Base-by-base conservation (phyloP, 805 yeast genomes). In the Monosporozyma siamensis region DNA sequence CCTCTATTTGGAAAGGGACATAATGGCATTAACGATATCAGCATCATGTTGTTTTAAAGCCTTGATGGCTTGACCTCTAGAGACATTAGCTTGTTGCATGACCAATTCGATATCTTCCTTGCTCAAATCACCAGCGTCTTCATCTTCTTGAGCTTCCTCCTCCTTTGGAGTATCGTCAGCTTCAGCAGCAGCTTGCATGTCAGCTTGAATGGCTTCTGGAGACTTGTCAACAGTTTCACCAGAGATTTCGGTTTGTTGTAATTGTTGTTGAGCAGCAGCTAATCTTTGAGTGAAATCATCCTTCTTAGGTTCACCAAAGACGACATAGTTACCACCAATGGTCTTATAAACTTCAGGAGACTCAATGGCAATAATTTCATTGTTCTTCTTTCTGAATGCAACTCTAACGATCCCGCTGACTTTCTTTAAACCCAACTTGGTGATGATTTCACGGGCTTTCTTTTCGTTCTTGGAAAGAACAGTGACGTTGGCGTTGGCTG, bases 221-320 rank as follows among this genome's bases (percentile, higher is more conserved):
- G 80, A 77, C 68, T 79, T 69, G 77, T 75, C 61, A 10, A 30
- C 34, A 21, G 14, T 17, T 45, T 65, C 65, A 45, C 69, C 68
- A 46, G 66, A 69, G 41, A 63, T 67, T 49, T 66, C 68, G 41
- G 64, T 68, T 44, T 73, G 75, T 54, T 68, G 69, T 49, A 75
- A 75, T 55, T 74, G 73, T 52, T 76, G 78, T 68, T 80, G 84
- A 53, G 85, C 85, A 62, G 84, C 84, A 66, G 81, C 84, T 69
- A 84, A 75, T 75, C 88, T 81, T 70, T 85, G 80, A 71, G 81
- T 79, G 69, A 88, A 72, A 74, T 90, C 95, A 69, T 90, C 97
- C 56, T 85, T 83, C 77, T 87, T 85, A 65, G 96, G 95, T 72
- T 89, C 97, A 72, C 98, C 98, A 61, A 90, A 89, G 55, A 90